These are phyloP conservation scores for Corynespora cassiicola DNA, from an alignment of 2,329 filamentous ascomycete genomes.

Conservation along the genomic window DNA sequence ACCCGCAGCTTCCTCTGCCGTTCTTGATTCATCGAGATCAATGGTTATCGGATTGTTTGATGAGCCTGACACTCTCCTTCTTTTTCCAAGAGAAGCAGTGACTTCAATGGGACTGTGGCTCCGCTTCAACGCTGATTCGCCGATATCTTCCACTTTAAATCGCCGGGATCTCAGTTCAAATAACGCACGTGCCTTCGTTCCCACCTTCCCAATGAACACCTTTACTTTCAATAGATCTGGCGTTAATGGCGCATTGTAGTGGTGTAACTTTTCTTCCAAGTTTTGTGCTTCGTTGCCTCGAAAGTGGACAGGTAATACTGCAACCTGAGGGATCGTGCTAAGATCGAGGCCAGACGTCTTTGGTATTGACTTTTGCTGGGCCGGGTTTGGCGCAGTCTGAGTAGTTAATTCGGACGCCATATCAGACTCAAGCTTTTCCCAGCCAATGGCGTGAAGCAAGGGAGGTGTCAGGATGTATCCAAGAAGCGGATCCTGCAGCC, in stretches of 20 bases:
- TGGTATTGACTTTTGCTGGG: slow-evolving; percentile 14
- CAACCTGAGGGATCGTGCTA: slow-evolving; percentile 67
- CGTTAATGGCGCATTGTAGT: slow-evolving; percentile 65
- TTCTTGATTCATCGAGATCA: slow-evolving; percentile 26
- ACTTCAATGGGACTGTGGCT: slow-evolving; percentile 18
- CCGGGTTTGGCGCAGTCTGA: slow-evolving; percentile 16
- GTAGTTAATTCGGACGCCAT: slow-evolving; percentile 24
- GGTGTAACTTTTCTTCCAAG: slow-evolving; percentile 68
- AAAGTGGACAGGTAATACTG: slow-evolving; percentile 75
- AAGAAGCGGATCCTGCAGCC: slow-evolving; percentile 27
- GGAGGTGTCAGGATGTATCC: slow-evolving; percentile 31
- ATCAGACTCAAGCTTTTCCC: too few species aligned
- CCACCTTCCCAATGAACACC: slow-evolving; percentile 76
- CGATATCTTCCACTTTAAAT: slow-evolving; percentile 63
- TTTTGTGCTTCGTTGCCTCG: slow-evolving; percentile 66
- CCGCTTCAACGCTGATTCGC: slow-evolving; percentile 27
- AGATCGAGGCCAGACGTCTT: slow-evolving; percentile 43
- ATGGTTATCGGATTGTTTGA: slow-evolving; percentile 12
- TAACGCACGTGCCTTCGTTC: slow-evolving; percentile 71
- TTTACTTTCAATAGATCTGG: slow-evolving; percentile 75
- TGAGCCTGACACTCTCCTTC: slow-evolving; percentile 15
- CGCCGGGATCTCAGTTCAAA: slow-evolving; percentile 78
- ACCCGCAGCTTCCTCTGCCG: slow-evolving; percentile 24
- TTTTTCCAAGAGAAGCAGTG: slow-evolving; percentile 22
- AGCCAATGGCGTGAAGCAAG: too few species aligned